These are phyloP conservation scores for Arabidopsis thaliana DNA, from an alignment of 345 rosid species.

Conservation along the genomic window TAIR10.1 NC_003076.8:17716501-17717000, in stretches of 20 bases:
- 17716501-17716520: constrained; percentile 98
- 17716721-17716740: constrained; percentile 97
- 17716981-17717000: constrained; percentile 95
- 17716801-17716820: background rate
- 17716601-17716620: constrained; percentile 18
- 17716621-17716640: background rate
- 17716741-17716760: constrained; percentile 96
- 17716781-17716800: constrained; percentile 51
- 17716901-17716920: constrained; percentile 96
- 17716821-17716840: background rate
- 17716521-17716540: constrained; percentile 99
- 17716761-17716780: constrained; percentile 98
- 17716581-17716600: background rate
- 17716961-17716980: constrained; percentile 97
- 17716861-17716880: constrained; percentile 98
- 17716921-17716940: constrained; percentile 90
- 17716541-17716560: constrained; percentile 99
- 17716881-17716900: constrained; percentile 92
- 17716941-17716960: constrained; percentile 95
- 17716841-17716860: constrained; percentile 20
- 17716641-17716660: constrained; percentile 57
- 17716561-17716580: constrained; percentile 49
- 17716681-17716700: constrained; percentile 92
- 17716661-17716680: constrained; percentile 94
- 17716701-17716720: constrained; percentile 86